Evolutionary conservation across 768 basidiomycete genomes (phyloP).

Genomic region (Lentinula detonsa): DNA sequence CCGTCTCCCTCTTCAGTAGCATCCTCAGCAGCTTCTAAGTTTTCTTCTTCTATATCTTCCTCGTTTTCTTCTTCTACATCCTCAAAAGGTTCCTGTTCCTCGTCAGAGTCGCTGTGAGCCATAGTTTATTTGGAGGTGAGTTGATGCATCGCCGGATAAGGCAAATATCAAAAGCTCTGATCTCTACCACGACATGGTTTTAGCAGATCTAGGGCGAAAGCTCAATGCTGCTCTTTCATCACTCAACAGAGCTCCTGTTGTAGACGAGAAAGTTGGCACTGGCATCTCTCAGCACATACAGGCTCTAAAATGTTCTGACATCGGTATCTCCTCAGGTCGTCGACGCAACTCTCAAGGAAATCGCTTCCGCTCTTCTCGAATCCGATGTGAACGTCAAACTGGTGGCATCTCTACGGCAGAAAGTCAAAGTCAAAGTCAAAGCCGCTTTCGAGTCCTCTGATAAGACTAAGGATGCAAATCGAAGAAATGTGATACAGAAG

Average conservation of each 20-base stretch:
- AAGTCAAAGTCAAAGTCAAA: slow-evolving; percentile 89
- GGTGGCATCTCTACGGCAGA: slow-evolving; percentile 78
- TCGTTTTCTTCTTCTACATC: slow-evolving; percentile 54
- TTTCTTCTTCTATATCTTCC: slow-evolving; percentile 39
- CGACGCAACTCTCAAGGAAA: slow-evolving; percentile 91
- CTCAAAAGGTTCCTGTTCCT: slow-evolving; percentile 44
- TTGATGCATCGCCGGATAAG: background rate
- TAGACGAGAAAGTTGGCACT: slow-evolving; percentile 80
- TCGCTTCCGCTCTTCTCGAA: slow-evolving; percentile 89
- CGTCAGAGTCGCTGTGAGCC: slow-evolving; percentile 58
- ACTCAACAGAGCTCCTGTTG: slow-evolving; percentile 76
- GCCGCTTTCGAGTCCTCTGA: slow-evolving; percentile 67
- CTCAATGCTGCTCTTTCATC: slow-evolving; percentile 93
- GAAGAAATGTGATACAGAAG: slow-evolving; percentile 89
- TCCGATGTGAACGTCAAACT: slow-evolving; percentile 98
- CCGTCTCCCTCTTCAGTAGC: slow-evolving; percentile 67
- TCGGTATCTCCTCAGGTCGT: slow-evolving; percentile 56
- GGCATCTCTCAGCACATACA: background rate
- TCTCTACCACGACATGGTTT: slow-evolving; percentile 63
- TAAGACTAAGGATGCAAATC: slow-evolving; percentile 73
- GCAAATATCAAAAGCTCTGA: background rate
- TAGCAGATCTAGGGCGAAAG: slow-evolving; percentile 90
- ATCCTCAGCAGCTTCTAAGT: slow-evolving; percentile 58
- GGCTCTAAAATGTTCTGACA: background rate
- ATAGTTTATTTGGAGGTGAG: slow-evolving; percentile 21